phyloP scores from a whole-genome alignment of 139 green algal genomes.

The Chlamydomonas urium region DNA sequence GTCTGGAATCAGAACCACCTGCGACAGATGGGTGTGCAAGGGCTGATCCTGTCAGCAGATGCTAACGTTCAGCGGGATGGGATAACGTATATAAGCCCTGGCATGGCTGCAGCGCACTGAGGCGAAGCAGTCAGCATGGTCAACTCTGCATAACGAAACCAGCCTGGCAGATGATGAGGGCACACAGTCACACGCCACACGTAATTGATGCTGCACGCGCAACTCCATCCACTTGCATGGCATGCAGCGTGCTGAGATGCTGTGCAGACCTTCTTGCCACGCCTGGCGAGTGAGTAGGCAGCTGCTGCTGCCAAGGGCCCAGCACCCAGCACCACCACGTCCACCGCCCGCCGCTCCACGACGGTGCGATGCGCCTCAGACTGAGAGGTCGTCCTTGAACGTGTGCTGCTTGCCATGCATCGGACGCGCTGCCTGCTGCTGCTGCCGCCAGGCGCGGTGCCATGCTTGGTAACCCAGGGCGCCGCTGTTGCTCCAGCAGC shows the following conservation, averaged over 20 bases:
- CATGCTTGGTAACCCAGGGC: too few species aligned
- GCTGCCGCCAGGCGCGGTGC: too few species aligned
- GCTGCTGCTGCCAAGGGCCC: slow-evolving; percentile 16
- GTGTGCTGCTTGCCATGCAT: too few species aligned
- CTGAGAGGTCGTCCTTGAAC: too few species aligned
- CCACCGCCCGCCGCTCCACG: slow-evolving; percentile 33
- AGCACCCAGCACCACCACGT: slow-evolving; percentile 39
- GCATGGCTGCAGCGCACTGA: neutral
- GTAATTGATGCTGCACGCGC: neutral
- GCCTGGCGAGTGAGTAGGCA: slow-evolving; percentile 28
- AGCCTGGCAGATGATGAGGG: neutral
- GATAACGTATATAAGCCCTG: neutral
- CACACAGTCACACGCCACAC: neutral
- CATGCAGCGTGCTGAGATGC: neutral
- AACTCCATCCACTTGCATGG: neutral
- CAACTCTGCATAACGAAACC: neutral
- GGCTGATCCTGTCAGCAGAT: neutral
- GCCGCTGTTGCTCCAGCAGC: too few species aligned
- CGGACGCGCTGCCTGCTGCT: too few species aligned
- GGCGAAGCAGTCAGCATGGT: neutral
- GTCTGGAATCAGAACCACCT: slow-evolving; percentile 31
- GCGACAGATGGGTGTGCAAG: neutral
- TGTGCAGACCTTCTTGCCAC: slow-evolving; percentile 38
- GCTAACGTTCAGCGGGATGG: neutral
- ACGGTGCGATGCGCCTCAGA: too few species aligned